Percentiles rank a stretch among this genome's conserved stretches.
Evolutionary conservation across 108 stramenopile species (phyloP).

Genomic region (Nitzschia inconspicua): DNA sequence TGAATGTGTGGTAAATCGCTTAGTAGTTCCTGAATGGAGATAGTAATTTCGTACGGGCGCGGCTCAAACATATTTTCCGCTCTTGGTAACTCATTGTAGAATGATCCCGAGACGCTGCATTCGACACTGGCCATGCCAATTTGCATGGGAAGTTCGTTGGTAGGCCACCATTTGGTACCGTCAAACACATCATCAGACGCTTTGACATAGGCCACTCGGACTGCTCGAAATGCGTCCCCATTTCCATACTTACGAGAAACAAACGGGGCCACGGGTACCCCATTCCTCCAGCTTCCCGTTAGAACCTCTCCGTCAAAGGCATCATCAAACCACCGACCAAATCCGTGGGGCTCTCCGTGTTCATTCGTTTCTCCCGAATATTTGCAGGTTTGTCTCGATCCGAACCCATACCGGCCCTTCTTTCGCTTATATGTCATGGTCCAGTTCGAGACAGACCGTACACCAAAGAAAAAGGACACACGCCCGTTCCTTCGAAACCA

Average conservation of each 20-base stretch:
- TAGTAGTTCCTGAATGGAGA: too few species aligned
- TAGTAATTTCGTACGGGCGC: too few species aligned
- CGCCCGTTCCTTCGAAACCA: slow-evolving; percentile 31
- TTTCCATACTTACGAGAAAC: slow-evolving; percentile 32
- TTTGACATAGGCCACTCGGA: slow-evolving; percentile 32
- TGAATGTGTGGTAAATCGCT: too few species aligned
- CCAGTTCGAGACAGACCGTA: slow-evolving; percentile 22
- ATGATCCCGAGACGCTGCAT: slow-evolving; percentile 39
- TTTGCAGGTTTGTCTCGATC: slow-evolving; percentile 23
- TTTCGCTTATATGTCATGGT: slow-evolving; percentile 11
- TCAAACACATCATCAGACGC: slow-evolving; percentile 39
- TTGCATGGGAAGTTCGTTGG: slow-evolving; percentile 25
- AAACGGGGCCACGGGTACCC: slow-evolving; percentile 40
- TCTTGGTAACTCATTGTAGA: slow-evolving; percentile 35
- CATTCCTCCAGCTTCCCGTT: slow-evolving; percentile 38
- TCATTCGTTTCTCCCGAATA: slow-evolving; percentile 35
- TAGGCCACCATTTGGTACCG: slow-evolving; percentile 29
- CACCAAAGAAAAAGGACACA: slow-evolving; percentile 20
- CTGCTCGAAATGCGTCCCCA: slow-evolving; percentile 33
- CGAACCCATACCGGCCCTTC: background rate
- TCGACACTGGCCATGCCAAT: slow-evolving; percentile 47
- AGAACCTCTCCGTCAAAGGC: slow-evolving; percentile 42
- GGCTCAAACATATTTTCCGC: too few species aligned
- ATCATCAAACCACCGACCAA: slow-evolving; percentile 44
- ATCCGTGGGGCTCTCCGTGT: slow-evolving; percentile 39